A percentile compares a stretch with the other conserved stretches of the same genome.
phyloP scores from a whole-genome alignment of 2,329 filamentous ascomycete species.

The Claviceps paspali region DNA sequence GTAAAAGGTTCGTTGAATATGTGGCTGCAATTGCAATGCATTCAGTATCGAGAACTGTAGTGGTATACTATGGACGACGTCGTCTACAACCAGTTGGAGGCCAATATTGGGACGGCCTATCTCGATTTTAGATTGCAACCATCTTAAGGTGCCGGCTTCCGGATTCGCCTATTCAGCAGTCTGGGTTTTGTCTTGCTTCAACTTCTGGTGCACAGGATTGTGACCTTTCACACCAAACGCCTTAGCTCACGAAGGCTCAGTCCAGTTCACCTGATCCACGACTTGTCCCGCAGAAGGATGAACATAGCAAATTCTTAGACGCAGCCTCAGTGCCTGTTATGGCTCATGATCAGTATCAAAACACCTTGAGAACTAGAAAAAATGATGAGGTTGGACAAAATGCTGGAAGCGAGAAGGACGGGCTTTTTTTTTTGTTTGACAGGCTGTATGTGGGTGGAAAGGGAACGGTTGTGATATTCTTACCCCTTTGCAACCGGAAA shows the following conservation, averaged over 20 bases:
- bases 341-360: constrained; percentile 6
- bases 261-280: constrained; percentile 93
- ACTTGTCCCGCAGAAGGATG: constrained; percentile 55
- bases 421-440: background rate
- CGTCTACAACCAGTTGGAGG: background rate
- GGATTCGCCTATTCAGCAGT: background rate
- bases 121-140: background rate
- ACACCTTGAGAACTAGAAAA: too few species aligned
- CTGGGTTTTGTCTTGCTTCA: too few species aligned
- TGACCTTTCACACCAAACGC: background rate
- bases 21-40: background rate
- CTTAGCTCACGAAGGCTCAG: constrained; percentile 45
- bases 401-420: background rate
- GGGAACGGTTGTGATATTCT: constrained; percentile 26
- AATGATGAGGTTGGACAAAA: background rate
- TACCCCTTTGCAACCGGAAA: constrained; percentile 76
- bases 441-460: too few species aligned
- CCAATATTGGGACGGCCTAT: background rate
- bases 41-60: background rate
- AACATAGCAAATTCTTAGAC: constrained; percentile 69
- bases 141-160: background rate
- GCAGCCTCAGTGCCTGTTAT: constrained; percentile 61
- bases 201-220: background rate
- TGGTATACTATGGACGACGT: background rate
- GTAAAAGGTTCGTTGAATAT: too few species aligned